Evolutionary conservation across 2,329 filamentous ascomycete species (phyloP), one percentile per base, ranked within the genome.

Genomic region (Sporothrix phasma): DNA sequence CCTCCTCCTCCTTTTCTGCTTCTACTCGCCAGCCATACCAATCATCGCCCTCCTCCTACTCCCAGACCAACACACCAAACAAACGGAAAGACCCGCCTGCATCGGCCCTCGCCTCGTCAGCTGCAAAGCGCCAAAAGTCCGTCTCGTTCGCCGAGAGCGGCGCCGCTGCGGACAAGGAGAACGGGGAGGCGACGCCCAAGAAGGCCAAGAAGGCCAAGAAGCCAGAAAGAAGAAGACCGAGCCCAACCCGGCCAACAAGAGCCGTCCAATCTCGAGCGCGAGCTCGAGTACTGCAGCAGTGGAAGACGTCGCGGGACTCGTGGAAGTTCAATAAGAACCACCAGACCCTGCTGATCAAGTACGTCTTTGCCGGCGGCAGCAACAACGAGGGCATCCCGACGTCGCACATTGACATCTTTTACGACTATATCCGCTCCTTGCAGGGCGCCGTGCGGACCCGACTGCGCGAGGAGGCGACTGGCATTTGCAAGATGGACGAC

Each of bases 251-350:
- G 70, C 66, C 73, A 74, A 74, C 76, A 73, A 85, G 66, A 70
- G 60, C 74, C 72, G 64, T 72, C 68, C 73, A 74, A 74, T 75
- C 73, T 86, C 63, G 80, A 84, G 54, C 82, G 87, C 15, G 87
- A 91, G 65, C 80, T 95, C 17, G 80, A 84, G 62, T 97, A 97
- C 73, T 97, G 51, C 81, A 81, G 54, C 85, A 87, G 72, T 96
- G 92, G 81, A 81, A 89, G 75, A 82, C 81, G 63, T 82, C 86
- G 66, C 86, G 86, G 65, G 78, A 81, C 10, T 80, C 80, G 69
- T 97, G 93, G 93, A 97, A 96, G 75, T 97, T 97, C 79, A 96
- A 95, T 79, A 97, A 97, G 78, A 92, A 91, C 70, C 86, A 91
- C 72, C 92, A 97, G 75, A 90, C 87, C 62, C 85, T 90, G 69